Base-by-base conservation (phyloP, 192 early-diverging fungal genomes). In the Entophlyctis luteolus region DNA sequence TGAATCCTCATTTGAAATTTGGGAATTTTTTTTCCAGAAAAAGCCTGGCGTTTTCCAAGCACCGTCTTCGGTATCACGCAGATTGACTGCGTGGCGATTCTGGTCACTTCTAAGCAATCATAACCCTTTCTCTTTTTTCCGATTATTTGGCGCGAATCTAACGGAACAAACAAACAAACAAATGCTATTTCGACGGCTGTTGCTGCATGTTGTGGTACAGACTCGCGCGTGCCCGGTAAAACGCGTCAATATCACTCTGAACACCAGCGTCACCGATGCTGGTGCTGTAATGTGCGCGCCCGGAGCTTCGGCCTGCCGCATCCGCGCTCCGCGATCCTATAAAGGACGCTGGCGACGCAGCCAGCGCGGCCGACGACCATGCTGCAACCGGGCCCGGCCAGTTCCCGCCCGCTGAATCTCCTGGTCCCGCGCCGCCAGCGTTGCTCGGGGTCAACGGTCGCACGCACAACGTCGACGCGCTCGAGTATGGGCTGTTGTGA, bases 171-270 rank as follows among this genome's bases (percentile, higher is more conserved):
- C n/a, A n/a, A n/a, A n/a, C n/a, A n/a, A n/a, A n/a, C n/a, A n/a
- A n/a, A n/a, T n/a, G n/a, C n/a, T n/a, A n/a, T n/a, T n/a, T n/a
- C n/a, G n/a, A n/a, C n/a, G n/a, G n/a, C n/a, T n/a, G n/a, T n/a
- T n/a, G n/a, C n/a, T n/a, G n/a, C n/a, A n/a, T n/a, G n/a, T n/a
- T n/a, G n/a, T n/a, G n/a, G n/a, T n/a, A n/a, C n/a, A n/a, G n/a
- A n/a, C n/a, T 45, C 25, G 67, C 70, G 16, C 70, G 47, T n/a
- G 70, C 70, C 10, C 54, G 3, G 35, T 71, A 71, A 67, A 71
- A 71, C 22, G 70, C 70, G 2, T 12, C 70, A 56, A 71, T 69
- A 55, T 71, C 70, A 36, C 32, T 35, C n/a, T 57, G 48, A 54
- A 71, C 48, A 22, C 29, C 18, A n/a, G 27, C 49, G n/a, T n/a